A percentile compares a stretch with the other conserved stretches of the same genome.
Conservation (phyloP, 1,284 basidiomycete species). For the Boletus semigastroideus region DNA sequence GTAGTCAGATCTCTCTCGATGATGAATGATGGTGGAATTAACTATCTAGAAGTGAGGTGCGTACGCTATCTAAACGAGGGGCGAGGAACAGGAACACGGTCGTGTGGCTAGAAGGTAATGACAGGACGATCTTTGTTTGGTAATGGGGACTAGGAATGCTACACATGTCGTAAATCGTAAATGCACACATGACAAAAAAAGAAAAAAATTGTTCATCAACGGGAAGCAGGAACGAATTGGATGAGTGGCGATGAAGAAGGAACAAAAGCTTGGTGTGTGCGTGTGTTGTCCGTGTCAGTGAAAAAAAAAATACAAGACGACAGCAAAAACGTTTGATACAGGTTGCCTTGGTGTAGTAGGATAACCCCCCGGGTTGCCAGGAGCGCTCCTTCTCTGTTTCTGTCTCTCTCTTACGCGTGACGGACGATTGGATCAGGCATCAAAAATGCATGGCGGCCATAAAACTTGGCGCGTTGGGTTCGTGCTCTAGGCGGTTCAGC, state of each 20-base stretch:
- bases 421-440: constrained; percentile 8
- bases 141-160: too few relatives aligned
- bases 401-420: constrained; percentile 1
- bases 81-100: too few relatives aligned
- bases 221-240: too few relatives aligned
- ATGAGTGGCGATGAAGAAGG: too few relatives aligned
- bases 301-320: too few relatives aligned
- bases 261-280: too few relatives aligned
- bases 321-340: too few relatives aligned
- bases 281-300: too few relatives aligned
- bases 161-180: too few relatives aligned
- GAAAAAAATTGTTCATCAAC: too few relatives aligned
- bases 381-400: neutral
- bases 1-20: constrained; percentile 19
- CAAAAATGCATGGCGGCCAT: neutral
- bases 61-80: constrained; percentile 23
- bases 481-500: constrained; percentile 11
- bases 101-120: too few relatives aligned
- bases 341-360: neutral
- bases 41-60: constrained; percentile 1
- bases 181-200: too few relatives aligned
- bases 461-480: neutral
- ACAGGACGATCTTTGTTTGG: constrained; percentile 8
- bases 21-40: constrained; percentile 9
- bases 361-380: constrained; percentile 12